Evolutionary conservation across 495 filamentous ascomycete genomes (phyloP).

Genomic region (Annulohypoxylon nitens): DNA sequence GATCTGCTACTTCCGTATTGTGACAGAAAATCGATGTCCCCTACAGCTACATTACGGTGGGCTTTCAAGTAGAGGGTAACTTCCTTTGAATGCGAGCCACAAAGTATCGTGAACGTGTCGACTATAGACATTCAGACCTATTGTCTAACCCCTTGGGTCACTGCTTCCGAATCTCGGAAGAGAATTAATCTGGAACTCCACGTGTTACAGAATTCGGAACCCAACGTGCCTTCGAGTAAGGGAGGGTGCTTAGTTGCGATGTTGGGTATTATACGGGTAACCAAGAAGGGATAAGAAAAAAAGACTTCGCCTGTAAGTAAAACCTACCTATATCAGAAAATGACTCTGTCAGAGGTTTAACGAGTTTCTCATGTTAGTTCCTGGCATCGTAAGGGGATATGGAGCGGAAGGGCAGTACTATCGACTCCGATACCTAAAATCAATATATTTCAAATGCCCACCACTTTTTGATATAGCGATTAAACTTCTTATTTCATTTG

Average conservation of each 20-base stretch:
- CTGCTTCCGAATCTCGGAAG: neutral
- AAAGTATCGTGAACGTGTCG: neutral
- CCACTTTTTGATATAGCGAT: no score
- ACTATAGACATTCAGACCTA: neutral
- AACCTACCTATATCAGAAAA: neutral
- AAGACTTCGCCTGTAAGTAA: neutral
- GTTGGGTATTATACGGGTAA: neutral
- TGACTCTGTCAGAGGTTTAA: neutral
- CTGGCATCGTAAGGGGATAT: neutral
- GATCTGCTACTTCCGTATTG: no score
- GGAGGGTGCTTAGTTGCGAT: neutral
- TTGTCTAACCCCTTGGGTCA: neutral
- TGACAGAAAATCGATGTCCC: no score
- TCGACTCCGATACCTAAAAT: no score
- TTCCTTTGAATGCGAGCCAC: neutral
- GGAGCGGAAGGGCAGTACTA: no score
- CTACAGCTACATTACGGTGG: no score
- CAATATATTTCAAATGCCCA: no score
- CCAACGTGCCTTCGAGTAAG: neutral
- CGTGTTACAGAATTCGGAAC: neutral
- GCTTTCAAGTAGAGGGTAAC: no score
- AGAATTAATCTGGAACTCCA: neutral
- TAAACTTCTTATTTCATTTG: no score
- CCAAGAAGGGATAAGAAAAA: neutral
- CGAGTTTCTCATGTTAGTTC: neutral